A percentile compares a stretch with the other conserved stretches of the same genome.
phyloP scores from a whole-genome alignment of 352 stramenopile species.

The Phytophthora boehmeriae region DNA sequence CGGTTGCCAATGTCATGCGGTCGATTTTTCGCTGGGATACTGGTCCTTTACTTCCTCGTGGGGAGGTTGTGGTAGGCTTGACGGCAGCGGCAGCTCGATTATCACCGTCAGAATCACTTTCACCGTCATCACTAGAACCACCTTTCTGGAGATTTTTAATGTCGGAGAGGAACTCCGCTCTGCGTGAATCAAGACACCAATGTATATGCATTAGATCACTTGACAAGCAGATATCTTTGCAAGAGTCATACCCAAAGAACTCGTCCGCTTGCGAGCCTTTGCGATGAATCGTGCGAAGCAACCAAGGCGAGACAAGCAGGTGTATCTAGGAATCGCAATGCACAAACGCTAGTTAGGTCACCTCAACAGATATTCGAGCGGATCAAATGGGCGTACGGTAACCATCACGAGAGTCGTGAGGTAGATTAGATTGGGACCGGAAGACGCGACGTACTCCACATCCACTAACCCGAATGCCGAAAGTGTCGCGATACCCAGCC shows the following conservation, averaged over 20 bases:
- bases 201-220: neutral
- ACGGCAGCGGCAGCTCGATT: constrained; percentile 15
- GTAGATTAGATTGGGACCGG: constrained; percentile 66
- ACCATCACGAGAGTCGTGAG: constrained; percentile 61
- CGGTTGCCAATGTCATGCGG: constrained; percentile 10
- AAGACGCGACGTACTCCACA: constrained; percentile 54
- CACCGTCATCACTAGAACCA: constrained; percentile 26
- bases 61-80: constrained; percentile 11
- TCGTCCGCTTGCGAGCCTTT: constrained; percentile 72
- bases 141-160: constrained; percentile 23
- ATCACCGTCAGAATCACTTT: constrained; percentile 9
- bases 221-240: neutral
- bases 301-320: constrained; percentile 59
- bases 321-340: constrained; percentile 47
- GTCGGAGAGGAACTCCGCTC: constrained; percentile 69
- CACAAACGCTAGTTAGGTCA: neutral
- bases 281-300: constrained; percentile 69
- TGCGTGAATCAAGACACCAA: constrained; percentile 2
- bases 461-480: constrained; percentile 70
- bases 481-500: constrained; percentile 63
- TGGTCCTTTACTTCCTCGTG: constrained; percentile 9
- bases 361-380: neutral
- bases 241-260: constrained; percentile 54
- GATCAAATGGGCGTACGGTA: constrained; percentile 41
- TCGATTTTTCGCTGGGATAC: constrained; percentile 12